Base-by-base conservation (phyloP, 805 yeast genomes). In the Cyberlindnera subsufficiens region DNA sequence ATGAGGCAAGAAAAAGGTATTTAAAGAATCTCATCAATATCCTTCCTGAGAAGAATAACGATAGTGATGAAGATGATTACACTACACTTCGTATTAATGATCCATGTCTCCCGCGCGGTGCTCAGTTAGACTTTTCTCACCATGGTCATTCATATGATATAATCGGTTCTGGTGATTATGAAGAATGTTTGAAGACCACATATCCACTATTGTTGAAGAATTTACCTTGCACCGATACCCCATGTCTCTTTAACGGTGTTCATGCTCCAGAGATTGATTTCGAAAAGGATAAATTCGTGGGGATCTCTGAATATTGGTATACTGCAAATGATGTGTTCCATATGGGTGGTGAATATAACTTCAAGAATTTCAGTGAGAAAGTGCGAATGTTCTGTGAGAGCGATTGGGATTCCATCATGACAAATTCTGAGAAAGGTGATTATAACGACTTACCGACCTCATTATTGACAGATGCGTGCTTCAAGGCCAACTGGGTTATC, bases 291-390 rank as follows among this genome's bases (percentile, higher is more conserved):
- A 84, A 79, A 55, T 90, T 93, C 63, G 84, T 93, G 25, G 99
- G 99, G 0, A 82, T 91, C 18, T 86, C 96, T 7, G 99, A 93
- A 63, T 93, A 88, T 66, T 93, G 98, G 97, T 91, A 93, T 60
- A 88, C 97, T 1, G 90, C 96, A 3, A 86, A 89, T 55, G 98
- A 91, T 58, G 77, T 91, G 4, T 90, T 90, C 60, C 78, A 82
- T 32, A 74, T 88, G 67, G 91, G 95, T 3, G 98, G 97, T 13
- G 87, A 80, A 43, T 90, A 90, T 60, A 86, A 86, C 56, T 91
- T 80, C 58, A 71, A 75, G 31, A 67, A 72, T 32, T 88, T 86
- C 56, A 83, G 79, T 58, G 75, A 69, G 30, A 74, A 77, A 40
- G 85, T 89, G 4, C 74, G 75, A 46, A 72, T 73, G 29, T 89